Evolutionary conservation across 2,329 filamentous ascomycete species (phyloP), one percentile per base, ranked within the genome.

Genomic region (Colletotrichum sp.): DNA sequence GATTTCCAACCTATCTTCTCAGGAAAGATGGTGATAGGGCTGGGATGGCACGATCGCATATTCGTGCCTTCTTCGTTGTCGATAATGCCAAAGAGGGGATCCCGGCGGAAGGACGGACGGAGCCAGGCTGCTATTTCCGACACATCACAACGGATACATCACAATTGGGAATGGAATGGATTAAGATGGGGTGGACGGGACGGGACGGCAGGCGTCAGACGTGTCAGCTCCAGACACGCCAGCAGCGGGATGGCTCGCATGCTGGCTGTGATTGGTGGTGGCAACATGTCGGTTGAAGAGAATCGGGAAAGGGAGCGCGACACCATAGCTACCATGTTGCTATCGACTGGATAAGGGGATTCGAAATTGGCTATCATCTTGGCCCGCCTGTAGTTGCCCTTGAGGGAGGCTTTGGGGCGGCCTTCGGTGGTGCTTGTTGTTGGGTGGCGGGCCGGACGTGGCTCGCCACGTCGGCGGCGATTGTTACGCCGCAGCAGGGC

Each of bases 201-300:
- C 44, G 44, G 44, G n/a, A 52, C 44, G 44, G 44, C 6, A 52
- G 6, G 44, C n/a, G 44, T 30, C 15, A 59, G 55, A 59, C 55
- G 24, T 59, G 55, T 59, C 55, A 59, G 55, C 21, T 59, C 16
- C 15, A 26, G 55, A 59, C 55, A 59, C 24, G 55, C 55, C 24
- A 59, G n/a, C 10, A 21, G 44, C 44, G 44, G 44, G 2, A 52
- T 52, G 44, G 44, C 6, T 52, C n/a, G 44, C 44, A 52, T 13
- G 44, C 44, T 52, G 44, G 44, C 44, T 21, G 55, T 59, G 55
- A 59, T 59, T 59, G 55, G 55, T 21, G 55, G 26, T 28, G 55
- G 24, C 24, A 10, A 59, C 21, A 59, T 30, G 55, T 7, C 21
- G 55, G 55, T 18, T 59, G 55, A 59, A 59, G 15, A 30, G 55